Base-by-base conservation (phyloP, 352 stramenopile species). In the Globisporangium takayamanum region DNA sequence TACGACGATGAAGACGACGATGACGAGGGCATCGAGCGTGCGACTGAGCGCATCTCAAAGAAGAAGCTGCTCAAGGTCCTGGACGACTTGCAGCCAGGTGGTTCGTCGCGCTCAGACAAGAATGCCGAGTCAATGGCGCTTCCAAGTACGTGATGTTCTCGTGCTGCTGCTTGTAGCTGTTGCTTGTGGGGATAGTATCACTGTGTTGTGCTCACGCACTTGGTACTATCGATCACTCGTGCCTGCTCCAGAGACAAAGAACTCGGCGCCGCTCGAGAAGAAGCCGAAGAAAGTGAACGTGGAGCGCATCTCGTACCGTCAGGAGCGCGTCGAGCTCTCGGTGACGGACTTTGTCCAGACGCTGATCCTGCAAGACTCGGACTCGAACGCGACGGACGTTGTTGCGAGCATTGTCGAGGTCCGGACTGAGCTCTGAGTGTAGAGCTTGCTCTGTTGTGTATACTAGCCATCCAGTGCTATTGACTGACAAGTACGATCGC, bases 351-450 rank as follows among this genome's bases (percentile, higher is more conserved):
- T 80, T 51, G 76, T 91, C 20, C 80, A 93, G 65, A 79, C 83
- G 47, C 54, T 93, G 33, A 55, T 91, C 22, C 26, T 86, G 22
- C 75, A 90, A 45, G 67, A 93, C 55, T 76, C 77, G 2, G 80
- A 90, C 59, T 53, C 73, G 47, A 80, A 68, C 42, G 75, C 74
- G 42, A 74, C 65, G 18, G 69, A 90, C 49, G 74, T 92, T 33
- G 71, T 92, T 53, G 73, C 80, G 12, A 81, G 74, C 59, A 72
- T 93, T 45, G 66, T 89, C 5, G 83, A 93, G 61, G 82, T 92
- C 47, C 39, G 66, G 8, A 16, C 0, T 22, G 8, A 28, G 22
- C 14, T 25, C 1, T 26, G n/a, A 22, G 10, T 53, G 12, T 30
- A 48, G 10, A 22, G 20, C 41, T 10, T 45, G 49, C 33, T 39